A percentile compares a stretch with the other conserved stretches of the same genome.
These are phyloP conservation scores for Lycium ferocissimum DNA, from an alignment of 257 asterid genomes.

Conservation along the genomic window DNA sequence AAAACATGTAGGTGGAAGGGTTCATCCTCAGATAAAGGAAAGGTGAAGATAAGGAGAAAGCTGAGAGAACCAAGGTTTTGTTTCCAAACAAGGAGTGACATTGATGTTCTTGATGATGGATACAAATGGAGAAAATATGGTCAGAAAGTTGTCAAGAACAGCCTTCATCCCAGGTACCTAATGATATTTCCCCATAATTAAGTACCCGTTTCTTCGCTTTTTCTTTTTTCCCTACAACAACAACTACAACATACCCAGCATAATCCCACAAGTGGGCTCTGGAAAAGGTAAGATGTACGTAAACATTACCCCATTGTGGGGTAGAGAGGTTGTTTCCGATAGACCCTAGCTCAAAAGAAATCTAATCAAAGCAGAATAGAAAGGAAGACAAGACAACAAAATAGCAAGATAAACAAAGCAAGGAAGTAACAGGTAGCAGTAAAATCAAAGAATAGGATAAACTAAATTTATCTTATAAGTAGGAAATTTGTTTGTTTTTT, in stretches of 20 bases:
- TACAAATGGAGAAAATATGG: slow-evolving; percentile 99
- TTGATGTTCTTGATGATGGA: slow-evolving; percentile 98
- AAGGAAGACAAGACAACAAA: too few relatives aligned
- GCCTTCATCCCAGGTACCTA: slow-evolving; percentile 91
- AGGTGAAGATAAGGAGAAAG: slow-evolving; percentile 80
- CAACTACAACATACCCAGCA: too few relatives aligned
- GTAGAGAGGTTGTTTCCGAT: too few relatives aligned
- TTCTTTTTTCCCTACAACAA: background rate
- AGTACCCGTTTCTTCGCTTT: background rate
- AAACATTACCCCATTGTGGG: too few relatives aligned
- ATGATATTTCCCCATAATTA: background rate
- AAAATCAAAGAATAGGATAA: too few relatives aligned
- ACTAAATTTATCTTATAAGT: too few relatives aligned
- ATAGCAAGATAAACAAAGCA: too few relatives aligned
- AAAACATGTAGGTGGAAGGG: slow-evolving; percentile 71
- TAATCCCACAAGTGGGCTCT: too few relatives aligned
- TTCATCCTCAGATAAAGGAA: slow-evolving; percentile 66
- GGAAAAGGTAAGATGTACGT: too few relatives aligned
- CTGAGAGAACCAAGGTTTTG: slow-evolving; percentile 95
- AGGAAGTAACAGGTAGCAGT: too few relatives aligned
- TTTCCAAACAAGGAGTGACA: slow-evolving; percentile 94
- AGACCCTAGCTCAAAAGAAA: too few relatives aligned
- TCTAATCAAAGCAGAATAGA: too few relatives aligned
- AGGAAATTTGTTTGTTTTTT: background rate
- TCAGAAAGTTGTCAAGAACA: slow-evolving; percentile 92